Conservation (phyloP, 257 asterid species). For the Gardenia jasminoides region DNA sequence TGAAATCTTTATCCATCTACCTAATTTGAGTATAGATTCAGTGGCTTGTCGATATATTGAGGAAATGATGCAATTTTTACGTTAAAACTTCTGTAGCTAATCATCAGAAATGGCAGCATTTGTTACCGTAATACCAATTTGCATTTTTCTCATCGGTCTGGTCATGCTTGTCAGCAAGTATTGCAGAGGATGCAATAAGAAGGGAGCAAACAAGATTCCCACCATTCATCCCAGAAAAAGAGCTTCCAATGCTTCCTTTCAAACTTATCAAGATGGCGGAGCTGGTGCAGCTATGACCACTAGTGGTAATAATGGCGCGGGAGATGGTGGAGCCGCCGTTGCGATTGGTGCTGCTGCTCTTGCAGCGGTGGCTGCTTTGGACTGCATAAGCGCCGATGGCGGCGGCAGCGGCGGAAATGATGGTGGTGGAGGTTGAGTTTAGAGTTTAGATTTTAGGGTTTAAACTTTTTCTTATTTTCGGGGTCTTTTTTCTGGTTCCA, state of each 20-base stretch:
- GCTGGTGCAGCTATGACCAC: constrained; percentile 12
- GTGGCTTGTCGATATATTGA: background rate
- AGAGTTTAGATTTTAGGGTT: background rate
- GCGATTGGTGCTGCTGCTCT: constrained; percentile 19
- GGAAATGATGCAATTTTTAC: background rate
- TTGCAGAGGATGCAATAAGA: background rate
- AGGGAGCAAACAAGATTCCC: background rate
- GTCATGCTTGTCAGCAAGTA: background rate
- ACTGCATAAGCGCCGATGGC: constrained; percentile 6
- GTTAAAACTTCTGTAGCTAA: background rate
- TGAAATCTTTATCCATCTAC: background rate
- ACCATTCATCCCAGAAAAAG: background rate
- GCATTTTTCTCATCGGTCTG: background rate
- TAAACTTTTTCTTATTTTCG: background rate
- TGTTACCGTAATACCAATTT: too few species aligned
- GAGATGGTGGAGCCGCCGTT: constrained; percentile 21
- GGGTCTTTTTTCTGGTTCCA: too few species aligned
- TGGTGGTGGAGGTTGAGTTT: constrained; percentile 18
- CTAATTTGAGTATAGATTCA: background rate
- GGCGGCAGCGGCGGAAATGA: background rate
- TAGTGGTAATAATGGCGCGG: background rate
- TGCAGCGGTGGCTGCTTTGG: constrained; percentile 13
- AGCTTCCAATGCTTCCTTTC: background rate
- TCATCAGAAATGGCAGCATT: too few species aligned
- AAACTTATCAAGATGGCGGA: constrained; percentile 22